phyloP scores from a whole-genome alignment of 139 green algal genomes.

The Pseudopediastrum boryanum region DNA sequence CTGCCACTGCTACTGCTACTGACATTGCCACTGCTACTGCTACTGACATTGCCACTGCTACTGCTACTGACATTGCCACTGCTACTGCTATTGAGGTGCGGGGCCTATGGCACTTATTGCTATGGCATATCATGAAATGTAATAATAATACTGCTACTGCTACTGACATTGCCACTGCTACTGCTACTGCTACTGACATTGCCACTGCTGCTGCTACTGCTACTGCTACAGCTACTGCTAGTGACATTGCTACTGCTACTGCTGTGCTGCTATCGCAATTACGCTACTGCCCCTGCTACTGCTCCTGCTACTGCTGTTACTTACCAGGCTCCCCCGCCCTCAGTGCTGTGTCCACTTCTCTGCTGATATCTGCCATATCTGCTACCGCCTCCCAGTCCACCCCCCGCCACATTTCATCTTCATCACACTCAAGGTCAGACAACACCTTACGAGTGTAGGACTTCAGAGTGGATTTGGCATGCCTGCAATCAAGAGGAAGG shows the following conservation, averaged over 20 bases:
- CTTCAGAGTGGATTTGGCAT: conserved; percentile 58
- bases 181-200: not conserved
- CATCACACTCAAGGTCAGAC: conserved; percentile 42
- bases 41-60: not conserved
- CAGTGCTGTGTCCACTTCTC: conserved; percentile 37
- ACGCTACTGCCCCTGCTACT: not conserved
- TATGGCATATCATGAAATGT: no score
- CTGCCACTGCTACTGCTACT: not conserved
- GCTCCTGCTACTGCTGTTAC: not conserved
- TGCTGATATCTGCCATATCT: conserved; percentile 49
- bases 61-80: not conserved
- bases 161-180: not conserved
- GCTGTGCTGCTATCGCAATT: not conserved
- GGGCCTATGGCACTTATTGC: not conserved
- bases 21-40: conserved; percentile 1
- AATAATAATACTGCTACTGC: not conserved
- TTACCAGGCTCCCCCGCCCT: not conserved
- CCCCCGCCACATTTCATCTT: conserved; percentile 47
- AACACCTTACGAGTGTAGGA: conserved; percentile 63
- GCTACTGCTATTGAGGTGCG: not conserved
- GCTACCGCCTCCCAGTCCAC: conserved; percentile 78
- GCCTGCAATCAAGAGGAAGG: conserved; percentile 39
- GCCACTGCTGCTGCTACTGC: not conserved
- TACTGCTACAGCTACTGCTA: not conserved
- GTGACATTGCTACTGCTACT: not conserved